A percentile compares a stretch with the other conserved stretches of the same genome.
phyloP scores from a whole-genome alignment of 768 basidiomycete genomes.

The Neoboletus magnificus region DNA sequence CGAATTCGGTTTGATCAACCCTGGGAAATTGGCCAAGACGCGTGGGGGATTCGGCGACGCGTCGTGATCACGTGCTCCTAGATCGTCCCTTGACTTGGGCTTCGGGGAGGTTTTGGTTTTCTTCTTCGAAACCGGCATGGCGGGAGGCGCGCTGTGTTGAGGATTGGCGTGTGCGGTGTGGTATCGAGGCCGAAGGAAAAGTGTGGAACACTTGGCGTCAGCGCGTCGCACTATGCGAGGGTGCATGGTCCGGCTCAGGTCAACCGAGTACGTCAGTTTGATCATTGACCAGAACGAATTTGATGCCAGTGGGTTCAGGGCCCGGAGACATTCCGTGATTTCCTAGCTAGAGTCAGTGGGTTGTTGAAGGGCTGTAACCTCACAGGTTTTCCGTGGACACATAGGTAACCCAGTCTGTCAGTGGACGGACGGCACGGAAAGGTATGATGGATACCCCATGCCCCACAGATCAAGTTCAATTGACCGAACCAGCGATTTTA shows the following conservation, averaged over 20 bases:
- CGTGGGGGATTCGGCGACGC: slow-evolving; percentile 19
- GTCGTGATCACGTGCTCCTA: slow-evolving; percentile 28
- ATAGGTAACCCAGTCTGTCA: not conserved
- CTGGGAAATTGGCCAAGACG: slow-evolving; percentile 28
- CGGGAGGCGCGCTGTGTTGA: not conserved
- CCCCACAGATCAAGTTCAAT: not conserved
- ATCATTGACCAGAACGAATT: not conserved
- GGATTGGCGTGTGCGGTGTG: not conserved
- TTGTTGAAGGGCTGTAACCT: too few relatives aligned
- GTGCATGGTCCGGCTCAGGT: slow-evolving; percentile 4
- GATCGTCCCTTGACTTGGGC: not conserved
- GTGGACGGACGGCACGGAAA: not conserved
- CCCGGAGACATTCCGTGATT: too few relatives aligned
- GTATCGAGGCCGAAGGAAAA: not conserved
- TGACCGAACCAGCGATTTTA: not conserved
- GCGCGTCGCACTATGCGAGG: not conserved
- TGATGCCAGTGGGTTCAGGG: too few relatives aligned
- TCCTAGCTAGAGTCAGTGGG: too few relatives aligned
- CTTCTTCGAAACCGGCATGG: slow-evolving; percentile 11
- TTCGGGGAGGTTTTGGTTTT: not conserved
- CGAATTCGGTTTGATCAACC: slow-evolving; percentile 24
- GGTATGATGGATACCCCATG: too few relatives aligned
- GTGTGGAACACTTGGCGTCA: not conserved
- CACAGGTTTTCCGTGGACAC: not conserved
- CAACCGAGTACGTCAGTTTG: slow-evolving; percentile 21